A percentile compares a stretch with the other conserved stretches of the same genome.
These are phyloP conservation scores for Podila horticola DNA, from an alignment of 192 early-diverging fungal genomes.

Conservation along the genomic window DNA sequence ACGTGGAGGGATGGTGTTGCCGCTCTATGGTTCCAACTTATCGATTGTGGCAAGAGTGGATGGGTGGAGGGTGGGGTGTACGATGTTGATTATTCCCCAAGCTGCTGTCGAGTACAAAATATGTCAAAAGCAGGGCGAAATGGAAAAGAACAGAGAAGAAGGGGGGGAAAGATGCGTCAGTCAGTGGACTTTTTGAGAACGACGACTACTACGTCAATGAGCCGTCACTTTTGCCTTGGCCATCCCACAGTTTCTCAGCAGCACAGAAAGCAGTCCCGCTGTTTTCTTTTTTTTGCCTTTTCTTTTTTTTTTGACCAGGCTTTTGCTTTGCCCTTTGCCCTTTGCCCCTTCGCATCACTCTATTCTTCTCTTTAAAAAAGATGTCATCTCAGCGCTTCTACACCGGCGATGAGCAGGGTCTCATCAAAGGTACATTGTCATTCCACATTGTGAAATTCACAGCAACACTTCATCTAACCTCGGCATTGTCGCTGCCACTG, in stretches of 20 bases:
- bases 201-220: too few relatives aligned
- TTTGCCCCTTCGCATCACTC: not conserved
- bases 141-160: not conserved
- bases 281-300: conserved; percentile 16
- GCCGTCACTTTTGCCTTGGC: not conserved
- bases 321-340: not conserved
- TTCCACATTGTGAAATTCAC: not conserved
- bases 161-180: conserved; percentile 11
- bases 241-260: not conserved
- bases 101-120: not conserved
- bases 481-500: too few relatives aligned
- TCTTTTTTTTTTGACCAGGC: not conserved
- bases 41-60: too few relatives aligned
- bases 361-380: not conserved
- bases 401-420: conserved; percentile 55
- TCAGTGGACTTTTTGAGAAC: not conserved
- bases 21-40: too few relatives aligned
- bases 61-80: too few relatives aligned
- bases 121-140: not conserved
- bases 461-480: too few relatives aligned
- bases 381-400: conserved; percentile 53
- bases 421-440: conserved; percentile 48
- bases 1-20: too few relatives aligned
- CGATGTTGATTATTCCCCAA: not conserved
- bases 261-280: conserved; percentile 8